Evolutionary conservation across 257 asterid genomes (phyloP).

Genomic region (Fraxinus quadrangulata): DNA sequence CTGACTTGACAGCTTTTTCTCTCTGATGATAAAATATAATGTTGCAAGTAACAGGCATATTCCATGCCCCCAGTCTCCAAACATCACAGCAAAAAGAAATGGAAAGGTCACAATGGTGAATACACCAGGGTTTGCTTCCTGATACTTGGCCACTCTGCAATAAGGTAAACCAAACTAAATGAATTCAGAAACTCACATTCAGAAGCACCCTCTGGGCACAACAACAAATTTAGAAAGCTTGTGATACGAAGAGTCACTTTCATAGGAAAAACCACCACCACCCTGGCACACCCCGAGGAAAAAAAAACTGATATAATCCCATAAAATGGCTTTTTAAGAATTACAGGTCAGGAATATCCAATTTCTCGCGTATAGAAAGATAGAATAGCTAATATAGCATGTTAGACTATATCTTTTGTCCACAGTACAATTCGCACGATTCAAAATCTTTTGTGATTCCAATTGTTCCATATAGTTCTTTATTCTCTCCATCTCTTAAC

Average conservation of each 20-base stretch:
- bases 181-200: constrained; percentile 12
- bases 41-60: constrained; percentile 90
- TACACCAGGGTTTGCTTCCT: constrained; percentile 99
- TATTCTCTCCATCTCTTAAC: neutral
- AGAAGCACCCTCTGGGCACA: constrained; percentile 1
- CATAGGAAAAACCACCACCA: neutral
- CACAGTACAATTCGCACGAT: neutral
- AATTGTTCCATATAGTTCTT: neutral
- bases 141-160: constrained; percentile 96
- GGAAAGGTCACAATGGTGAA: constrained; percentile 97
- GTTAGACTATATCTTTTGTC: neutral
- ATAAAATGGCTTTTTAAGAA: neutral
- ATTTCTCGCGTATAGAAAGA: neutral
- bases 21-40: constrained; percentile 62
- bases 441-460: neutral
- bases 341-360: neutral
- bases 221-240: constrained; percentile 3
- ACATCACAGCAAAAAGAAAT: constrained; percentile 98
- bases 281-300: neutral
- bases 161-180: constrained; percentile 31
- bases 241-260: neutral
- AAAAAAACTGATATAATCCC: neutral
- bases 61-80: constrained; percentile 99
- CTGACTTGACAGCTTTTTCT: constrained; percentile 81
- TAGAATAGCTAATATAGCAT: neutral